Percentiles rank a stretch among this genome's conserved stretches.
Evolutionary conservation across 768 basidiomycete species (phyloP).

Genomic region (Russula griseocarnosa): DNA sequence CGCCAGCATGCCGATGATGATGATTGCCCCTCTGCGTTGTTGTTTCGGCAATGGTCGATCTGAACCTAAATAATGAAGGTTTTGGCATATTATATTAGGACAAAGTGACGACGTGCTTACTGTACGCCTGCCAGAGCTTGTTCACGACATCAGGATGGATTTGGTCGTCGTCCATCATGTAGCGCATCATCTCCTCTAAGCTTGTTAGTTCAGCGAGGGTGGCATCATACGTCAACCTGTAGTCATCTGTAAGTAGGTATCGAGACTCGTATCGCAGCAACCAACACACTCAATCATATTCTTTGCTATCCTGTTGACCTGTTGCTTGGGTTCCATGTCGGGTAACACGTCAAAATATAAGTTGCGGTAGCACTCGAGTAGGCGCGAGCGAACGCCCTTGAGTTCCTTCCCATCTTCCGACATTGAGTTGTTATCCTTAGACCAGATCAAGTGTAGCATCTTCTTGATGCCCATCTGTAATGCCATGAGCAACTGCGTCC

Average conservation of each 20-base stretch:
- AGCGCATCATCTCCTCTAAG: slow-evolving; percentile 93
- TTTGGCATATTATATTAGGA: not conserved
- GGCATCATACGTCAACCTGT: slow-evolving; percentile 84
- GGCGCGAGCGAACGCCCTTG: slow-evolving; percentile 80
- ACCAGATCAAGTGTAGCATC: slow-evolving; percentile 97
- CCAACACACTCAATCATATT: slow-evolving; percentile 88
- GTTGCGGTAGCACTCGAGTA: slow-evolving; percentile 83
- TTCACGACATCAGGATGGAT: slow-evolving; percentile 81
- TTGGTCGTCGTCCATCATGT: slow-evolving; percentile 87
- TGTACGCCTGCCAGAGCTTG: slow-evolving; percentile 96
- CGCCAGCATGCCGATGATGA: slow-evolving; percentile 96
- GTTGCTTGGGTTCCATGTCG: slow-evolving; percentile 72
- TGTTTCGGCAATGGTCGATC: slow-evolving; percentile 67
- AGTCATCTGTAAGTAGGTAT: slow-evolving; percentile 4
- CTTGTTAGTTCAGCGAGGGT: slow-evolving; percentile 94
- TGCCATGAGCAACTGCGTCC: not conserved
- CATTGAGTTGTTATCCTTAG: slow-evolving; percentile 84
- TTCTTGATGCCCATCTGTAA: slow-evolving; percentile 80
- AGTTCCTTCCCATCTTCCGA: slow-evolving; percentile 71
- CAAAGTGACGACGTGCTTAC: slow-evolving; percentile 45
- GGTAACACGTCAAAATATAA: slow-evolving; percentile 85
- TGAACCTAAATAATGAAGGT: slow-evolving; percentile 48
- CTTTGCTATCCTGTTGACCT: slow-evolving; percentile 89
- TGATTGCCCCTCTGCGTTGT: slow-evolving; percentile 92
- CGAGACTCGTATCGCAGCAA: not conserved